Percentiles rank a stretch among this genome's conserved stretches.
Evolutionary conservation across 2,329 filamentous ascomycete genomes (phyloP).

Genomic region (Aspergillus quadricinctus): DNA sequence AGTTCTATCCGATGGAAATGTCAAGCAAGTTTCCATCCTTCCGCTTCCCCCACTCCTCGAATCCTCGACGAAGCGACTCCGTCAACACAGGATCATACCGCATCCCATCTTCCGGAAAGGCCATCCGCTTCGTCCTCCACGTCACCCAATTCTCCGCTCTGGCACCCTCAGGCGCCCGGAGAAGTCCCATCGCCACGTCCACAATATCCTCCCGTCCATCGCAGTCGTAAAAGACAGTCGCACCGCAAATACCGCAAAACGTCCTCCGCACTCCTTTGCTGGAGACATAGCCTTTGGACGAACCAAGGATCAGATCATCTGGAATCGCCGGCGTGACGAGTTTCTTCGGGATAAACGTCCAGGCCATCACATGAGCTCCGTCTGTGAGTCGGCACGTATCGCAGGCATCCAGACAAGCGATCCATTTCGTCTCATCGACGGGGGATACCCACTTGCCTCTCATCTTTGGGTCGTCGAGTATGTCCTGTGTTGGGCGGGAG

Average conservation of each 20-base stretch:
- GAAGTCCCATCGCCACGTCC: conserved; percentile 42
- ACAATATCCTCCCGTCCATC: conserved; percentile 34
- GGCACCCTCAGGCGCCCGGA: conserved; percentile 36
- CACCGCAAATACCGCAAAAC: conserved; percentile 46
- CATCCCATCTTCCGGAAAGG: conserved; percentile 13
- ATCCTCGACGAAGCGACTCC: conserved; percentile 13
- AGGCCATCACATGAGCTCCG: conserved; percentile 38
- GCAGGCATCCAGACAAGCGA: conserved; percentile 23
- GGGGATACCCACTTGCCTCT: conserved; percentile 14
- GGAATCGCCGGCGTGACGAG: conserved; percentile 30
- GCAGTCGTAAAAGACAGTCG: conserved; percentile 38
- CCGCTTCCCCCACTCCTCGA: conserved; percentile 17
- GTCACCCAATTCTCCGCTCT: conserved; percentile 42
- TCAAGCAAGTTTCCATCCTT: not conserved
- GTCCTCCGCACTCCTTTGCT: conserved; percentile 33
- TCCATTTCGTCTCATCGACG: conserved; percentile 20
- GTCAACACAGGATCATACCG: conserved; percentile 19
- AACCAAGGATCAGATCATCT: conserved; percentile 28
- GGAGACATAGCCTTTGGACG: conserved; percentile 37
- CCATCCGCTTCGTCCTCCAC: conserved; percentile 36
- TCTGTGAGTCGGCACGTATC: conserved; percentile 39
- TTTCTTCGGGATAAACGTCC: conserved; percentile 38
- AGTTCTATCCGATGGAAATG: not conserved
- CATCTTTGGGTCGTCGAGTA: conserved; percentile 20
- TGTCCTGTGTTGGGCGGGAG: conserved; percentile 31